Conservation (phyloP, 257 asterid species). For the Ligustrum vulgare region DNA sequence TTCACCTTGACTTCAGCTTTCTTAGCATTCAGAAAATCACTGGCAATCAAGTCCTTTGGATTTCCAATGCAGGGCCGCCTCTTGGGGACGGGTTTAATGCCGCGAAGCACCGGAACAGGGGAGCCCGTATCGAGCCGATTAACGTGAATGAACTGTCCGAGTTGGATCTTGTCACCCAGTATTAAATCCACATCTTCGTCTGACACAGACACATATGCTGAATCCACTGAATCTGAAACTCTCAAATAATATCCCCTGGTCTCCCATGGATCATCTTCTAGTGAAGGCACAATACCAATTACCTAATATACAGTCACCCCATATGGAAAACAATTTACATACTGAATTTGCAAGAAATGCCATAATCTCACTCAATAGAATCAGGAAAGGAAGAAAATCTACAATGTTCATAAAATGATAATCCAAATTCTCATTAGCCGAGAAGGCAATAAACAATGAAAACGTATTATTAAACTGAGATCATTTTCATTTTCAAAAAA, state of each 20-base stretch:
- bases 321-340: not conserved
- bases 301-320: conserved; percentile 44
- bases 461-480: not conserved
- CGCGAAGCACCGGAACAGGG: conserved; percentile 86
- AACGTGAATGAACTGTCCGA: conserved; percentile 85
- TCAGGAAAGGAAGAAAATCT: not conserved
- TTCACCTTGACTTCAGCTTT: conserved; percentile 43
- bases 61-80: conserved; percentile 74
- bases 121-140: conserved; percentile 66
- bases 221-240: conserved; percentile 93
- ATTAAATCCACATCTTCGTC: conserved; percentile 78
- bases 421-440: not conserved
- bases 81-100: conserved; percentile 76
- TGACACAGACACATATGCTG: conserved; percentile 83
- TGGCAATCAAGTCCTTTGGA: conserved; percentile 85
- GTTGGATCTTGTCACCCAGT: conserved; percentile 72
- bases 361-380: not conserved
- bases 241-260: conserved; percentile 84
- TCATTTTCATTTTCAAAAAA: too few relatives aligned
- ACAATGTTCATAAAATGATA: not conserved
- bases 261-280: conserved; percentile 93
- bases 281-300: conserved; percentile 76
- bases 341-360: not conserved
- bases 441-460: not conserved
- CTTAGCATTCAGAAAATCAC: conserved; percentile 65